Evolutionary conservation across 2,329 filamentous ascomycete species (phyloP).

Genomic region (Falciphora oryzae): DNA sequence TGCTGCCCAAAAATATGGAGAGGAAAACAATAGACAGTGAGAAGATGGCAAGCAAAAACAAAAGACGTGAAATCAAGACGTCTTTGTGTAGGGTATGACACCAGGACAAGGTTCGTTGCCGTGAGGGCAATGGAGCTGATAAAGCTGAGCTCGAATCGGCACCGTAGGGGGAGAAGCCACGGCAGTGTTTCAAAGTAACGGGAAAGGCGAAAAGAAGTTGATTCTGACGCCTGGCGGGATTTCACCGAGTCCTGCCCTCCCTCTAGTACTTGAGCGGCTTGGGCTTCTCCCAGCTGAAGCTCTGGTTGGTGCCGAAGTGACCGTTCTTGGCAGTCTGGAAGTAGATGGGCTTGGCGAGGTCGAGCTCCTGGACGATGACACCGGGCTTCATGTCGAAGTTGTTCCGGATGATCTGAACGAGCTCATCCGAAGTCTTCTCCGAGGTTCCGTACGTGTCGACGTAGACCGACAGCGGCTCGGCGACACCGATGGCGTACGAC

Average conservation of each 20-base stretch:
- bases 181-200: neutral
- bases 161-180: neutral
- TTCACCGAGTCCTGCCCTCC: constrained; percentile 9
- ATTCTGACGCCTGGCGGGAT: constrained; percentile 20
- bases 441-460: constrained; percentile 98
- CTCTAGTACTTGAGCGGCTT: constrained; percentile 87
- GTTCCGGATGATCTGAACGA: constrained; percentile 86
- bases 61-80: neutral
- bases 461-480: constrained; percentile 96
- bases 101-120: too few relatives aligned
- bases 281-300: constrained; percentile 97
- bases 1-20: constrained; percentile 13
- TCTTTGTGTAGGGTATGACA: too few relatives aligned
- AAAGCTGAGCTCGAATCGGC: neutral
- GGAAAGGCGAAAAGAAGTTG: constrained; percentile 23
- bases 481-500: constrained; percentile 98
- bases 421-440: constrained; percentile 79
- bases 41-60: neutral
- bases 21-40: constrained; percentile 16
- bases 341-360: constrained; percentile 96
- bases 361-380: constrained; percentile 97
- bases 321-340: constrained; percentile 98
- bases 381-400: constrained; percentile 98
- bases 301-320: constrained; percentile 96
- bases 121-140: too few relatives aligned